Evolutionary conservation across 345 rosid species (phyloP).

Genomic region (Geranium rotundifolium): DNA sequence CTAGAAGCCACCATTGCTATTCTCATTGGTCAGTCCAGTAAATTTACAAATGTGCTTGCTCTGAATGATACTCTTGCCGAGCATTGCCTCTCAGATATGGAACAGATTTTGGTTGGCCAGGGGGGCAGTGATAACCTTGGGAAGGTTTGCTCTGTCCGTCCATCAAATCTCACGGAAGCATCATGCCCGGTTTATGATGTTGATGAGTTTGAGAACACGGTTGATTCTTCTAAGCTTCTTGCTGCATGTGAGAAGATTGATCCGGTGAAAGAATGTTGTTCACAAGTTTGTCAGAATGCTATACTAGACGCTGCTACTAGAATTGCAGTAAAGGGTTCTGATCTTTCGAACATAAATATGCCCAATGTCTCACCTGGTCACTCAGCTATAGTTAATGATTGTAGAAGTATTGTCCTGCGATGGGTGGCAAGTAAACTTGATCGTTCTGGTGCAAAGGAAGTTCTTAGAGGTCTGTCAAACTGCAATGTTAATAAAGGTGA

Average conservation of each 20-base stretch:
- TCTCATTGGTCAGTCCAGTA: conserved; percentile 71
- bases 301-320: conserved; percentile 69
- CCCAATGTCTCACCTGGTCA: conserved; percentile 36
- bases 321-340: conserved; percentile 52
- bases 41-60: conserved; percentile 55
- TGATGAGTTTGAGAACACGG: conserved; percentile 50
- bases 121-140: conserved; percentile 54
- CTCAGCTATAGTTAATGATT: conserved; percentile 54
- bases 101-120: conserved; percentile 64
- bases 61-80: conserved; percentile 50
- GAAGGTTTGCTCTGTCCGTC: conserved; percentile 44
- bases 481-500: conserved; percentile 83
- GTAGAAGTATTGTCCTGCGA: conserved; percentile 60
- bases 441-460: conserved; percentile 49
- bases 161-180: conserved; percentile 72
- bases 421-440: conserved; percentile 81
- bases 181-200: conserved; percentile 76
- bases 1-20: conserved; percentile 64
- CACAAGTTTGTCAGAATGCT: conserved; percentile 66
- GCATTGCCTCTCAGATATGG: conserved; percentile 71
- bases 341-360: conserved; percentile 20
- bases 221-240: conserved; percentile 65
- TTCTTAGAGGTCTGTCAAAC: conserved; percentile 72
- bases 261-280: conserved; percentile 91
- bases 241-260: conserved; percentile 62